A percentile compares a stretch with the other conserved stretches of the same genome.
These are phyloP conservation scores for Mortierella sp. DNA, from an alignment of 371 early-diverging fungal genomes.

Conservation along the genomic window DNA sequence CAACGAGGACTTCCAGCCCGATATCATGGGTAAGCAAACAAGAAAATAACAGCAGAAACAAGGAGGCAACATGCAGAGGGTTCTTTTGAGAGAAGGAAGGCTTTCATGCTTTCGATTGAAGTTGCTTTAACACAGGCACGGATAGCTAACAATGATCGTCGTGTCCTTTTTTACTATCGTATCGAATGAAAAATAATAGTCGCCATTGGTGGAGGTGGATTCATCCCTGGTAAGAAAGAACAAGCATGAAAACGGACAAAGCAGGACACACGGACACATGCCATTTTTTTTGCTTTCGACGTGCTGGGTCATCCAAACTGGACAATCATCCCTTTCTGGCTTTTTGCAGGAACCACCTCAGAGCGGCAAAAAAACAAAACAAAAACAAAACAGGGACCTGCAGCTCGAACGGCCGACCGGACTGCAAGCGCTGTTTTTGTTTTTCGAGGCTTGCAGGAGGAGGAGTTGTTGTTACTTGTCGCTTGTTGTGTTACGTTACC, in stretches of 20 bases:
- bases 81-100: background rate
- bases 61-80: background rate
- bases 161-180: background rate
- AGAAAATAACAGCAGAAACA: too few relatives aligned
- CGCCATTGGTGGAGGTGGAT: conserved; percentile 77
- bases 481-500: background rate
- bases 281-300: background rate
- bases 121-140: background rate
- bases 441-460: too few relatives aligned
- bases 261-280: too few relatives aligned
- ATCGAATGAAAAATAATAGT: conserved; percentile 29
- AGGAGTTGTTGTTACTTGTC: background rate
- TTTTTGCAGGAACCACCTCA: too few relatives aligned
- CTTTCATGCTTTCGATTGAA: background rate
- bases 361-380: too few relatives aligned
- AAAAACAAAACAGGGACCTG: too few relatives aligned
- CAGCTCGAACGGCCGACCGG: too few relatives aligned
- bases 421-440: too few relatives aligned
- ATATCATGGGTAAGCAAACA: conserved; percentile 69
- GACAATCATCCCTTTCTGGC: background rate
- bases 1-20: conserved; percentile 76
- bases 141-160: background rate
- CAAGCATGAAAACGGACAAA: background rate
- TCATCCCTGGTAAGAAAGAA: conserved; percentile 76
- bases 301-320: background rate